Evolutionary conservation across 176 grass and related monocot genomes (phyloP).

Genomic region (Phoenix roebelenii): DNA sequence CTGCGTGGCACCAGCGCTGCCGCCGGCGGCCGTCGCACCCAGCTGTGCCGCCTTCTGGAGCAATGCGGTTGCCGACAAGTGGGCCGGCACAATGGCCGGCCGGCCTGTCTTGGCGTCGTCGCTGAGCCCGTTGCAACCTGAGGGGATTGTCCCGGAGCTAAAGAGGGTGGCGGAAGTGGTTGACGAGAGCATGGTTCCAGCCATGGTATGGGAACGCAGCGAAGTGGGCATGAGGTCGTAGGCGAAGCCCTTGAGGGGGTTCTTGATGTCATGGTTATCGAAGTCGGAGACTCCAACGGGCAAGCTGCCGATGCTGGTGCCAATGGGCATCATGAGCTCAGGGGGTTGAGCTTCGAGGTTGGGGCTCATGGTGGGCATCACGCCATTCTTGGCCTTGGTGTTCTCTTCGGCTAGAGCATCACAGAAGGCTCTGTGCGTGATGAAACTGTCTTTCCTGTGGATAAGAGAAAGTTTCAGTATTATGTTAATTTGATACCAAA

Average conservation of each 20-base stretch:
- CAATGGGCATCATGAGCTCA: conserved; percentile 3
- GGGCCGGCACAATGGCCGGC: neutral
- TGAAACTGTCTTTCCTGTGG: conserved; percentile 59
- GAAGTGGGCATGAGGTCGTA: neutral
- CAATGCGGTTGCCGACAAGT: conserved; percentile 65
- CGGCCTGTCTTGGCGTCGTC: neutral
- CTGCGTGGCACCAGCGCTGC: neutral
- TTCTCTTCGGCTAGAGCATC: conserved; percentile 55
- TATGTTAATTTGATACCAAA: too few relatives aligned
- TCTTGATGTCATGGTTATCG: conserved; percentile 26
- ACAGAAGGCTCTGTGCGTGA: conserved; percentile 65
- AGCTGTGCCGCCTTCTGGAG: conserved; percentile 57
- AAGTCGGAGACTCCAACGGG: conserved; percentile 1
- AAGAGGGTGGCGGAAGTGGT: too few relatives aligned
- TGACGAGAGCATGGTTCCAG: neutral
- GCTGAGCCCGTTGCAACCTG: neutral
- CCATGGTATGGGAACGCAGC: conserved; percentile 19
- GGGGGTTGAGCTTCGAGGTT: conserved; percentile 30
- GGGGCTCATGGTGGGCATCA: conserved; percentile 53
- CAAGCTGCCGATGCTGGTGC: neutral
- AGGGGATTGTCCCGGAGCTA: neutral
- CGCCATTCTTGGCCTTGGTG: conserved; percentile 37
- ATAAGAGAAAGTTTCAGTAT: too few relatives aligned
- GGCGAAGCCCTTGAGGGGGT: conserved; percentile 21
- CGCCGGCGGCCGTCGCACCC: conserved; percentile 18